phyloP scores from a whole-genome alignment of 345 rosid species.

The Cardiospermum halicacabum region DNA sequence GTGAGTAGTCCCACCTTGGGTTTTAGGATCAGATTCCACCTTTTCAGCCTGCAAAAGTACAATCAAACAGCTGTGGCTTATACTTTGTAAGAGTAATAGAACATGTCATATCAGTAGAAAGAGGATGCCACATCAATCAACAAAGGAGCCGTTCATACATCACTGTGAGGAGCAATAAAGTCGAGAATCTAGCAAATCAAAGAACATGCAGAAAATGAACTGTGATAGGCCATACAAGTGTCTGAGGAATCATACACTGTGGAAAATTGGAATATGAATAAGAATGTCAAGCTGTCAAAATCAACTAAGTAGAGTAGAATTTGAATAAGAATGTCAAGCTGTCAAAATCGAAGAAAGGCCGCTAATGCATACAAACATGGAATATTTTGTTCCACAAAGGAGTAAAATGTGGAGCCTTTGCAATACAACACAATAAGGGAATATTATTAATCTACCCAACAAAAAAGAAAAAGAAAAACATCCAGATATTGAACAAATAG shows the following conservation, averaged over 20 bases:
- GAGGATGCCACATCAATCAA: not conserved
- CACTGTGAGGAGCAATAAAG: not conserved
- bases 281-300: not conserved
- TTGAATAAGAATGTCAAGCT: not conserved
- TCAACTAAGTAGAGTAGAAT: not conserved
- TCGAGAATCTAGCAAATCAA: not conserved
- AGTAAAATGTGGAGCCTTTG: not conserved
- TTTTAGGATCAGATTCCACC: conserved; percentile 47
- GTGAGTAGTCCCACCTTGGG: conserved; percentile 31
- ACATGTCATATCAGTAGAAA: not conserved
- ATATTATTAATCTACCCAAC: not conserved
- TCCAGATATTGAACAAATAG: not conserved
- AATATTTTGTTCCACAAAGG: not conserved
- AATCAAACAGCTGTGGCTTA: no score
- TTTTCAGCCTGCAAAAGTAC: conserved; percentile 47
- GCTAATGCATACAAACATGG: not conserved
- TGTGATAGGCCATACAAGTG: not conserved
- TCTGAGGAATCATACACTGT: not conserved
- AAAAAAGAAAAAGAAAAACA: not conserved
- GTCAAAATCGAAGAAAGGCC: not conserved
- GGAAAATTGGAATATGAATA: not conserved
- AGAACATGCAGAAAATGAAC: not conserved
- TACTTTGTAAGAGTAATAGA: no score
- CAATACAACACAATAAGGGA: not conserved
- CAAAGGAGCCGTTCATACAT: not conserved